phyloP scores from a whole-genome alignment of 768 basidiomycete genomes.

The Dentipellis sp. region DNA sequence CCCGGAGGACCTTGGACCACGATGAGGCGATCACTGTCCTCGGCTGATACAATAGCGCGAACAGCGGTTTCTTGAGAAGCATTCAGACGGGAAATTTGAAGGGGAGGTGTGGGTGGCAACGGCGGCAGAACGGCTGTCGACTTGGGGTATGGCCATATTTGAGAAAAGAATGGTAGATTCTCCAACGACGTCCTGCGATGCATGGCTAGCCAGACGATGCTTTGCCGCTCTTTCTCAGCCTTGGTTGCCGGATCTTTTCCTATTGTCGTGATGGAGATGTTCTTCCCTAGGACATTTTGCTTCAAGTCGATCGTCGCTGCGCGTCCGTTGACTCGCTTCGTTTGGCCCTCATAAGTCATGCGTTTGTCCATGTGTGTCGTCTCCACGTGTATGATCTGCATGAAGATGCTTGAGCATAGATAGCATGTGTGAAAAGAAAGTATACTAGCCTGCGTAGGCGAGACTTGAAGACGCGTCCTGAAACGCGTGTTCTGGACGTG shows the following conservation, averaged over 20 bases:
- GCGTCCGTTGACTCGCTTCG: slow-evolving; percentile 27
- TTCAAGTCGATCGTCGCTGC: slow-evolving; percentile 22
- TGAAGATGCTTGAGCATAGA: slow-evolving; percentile 16
- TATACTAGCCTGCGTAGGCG: slow-evolving; percentile 29
- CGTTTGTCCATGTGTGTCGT: neutral
- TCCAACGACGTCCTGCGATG: slow-evolving; percentile 13
- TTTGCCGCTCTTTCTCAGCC: slow-evolving; percentile 14
- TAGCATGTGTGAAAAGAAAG: neutral
- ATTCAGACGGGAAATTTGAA: slow-evolving; percentile 14
- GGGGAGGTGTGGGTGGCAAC: neutral
- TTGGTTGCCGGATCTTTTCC: slow-evolving; percentile 14
- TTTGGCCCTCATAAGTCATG: slow-evolving; percentile 10
- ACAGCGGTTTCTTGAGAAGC: slow-evolving; percentile 21
- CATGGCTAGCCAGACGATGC: slow-evolving; percentile 18
- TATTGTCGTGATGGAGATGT: slow-evolving; percentile 7
- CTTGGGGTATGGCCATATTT: slow-evolving; percentile 9
- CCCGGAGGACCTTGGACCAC: slow-evolving; percentile 19
- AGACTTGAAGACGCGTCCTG: slow-evolving; percentile 32
- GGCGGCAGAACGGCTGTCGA: neutral
- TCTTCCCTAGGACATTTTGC: neutral
- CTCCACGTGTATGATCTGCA: slow-evolving; percentile 13
- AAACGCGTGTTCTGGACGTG: slow-evolving; percentile 31
- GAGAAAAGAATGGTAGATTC: slow-evolving; percentile 18
- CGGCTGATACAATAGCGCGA: slow-evolving; percentile 19
- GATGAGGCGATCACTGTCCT: slow-evolving; percentile 16